Evolutionary conservation across 768 basidiomycete genomes (phyloP), one percentile per base, ranked within the genome.

Genomic region (Lactifluus rugatus): DNA sequence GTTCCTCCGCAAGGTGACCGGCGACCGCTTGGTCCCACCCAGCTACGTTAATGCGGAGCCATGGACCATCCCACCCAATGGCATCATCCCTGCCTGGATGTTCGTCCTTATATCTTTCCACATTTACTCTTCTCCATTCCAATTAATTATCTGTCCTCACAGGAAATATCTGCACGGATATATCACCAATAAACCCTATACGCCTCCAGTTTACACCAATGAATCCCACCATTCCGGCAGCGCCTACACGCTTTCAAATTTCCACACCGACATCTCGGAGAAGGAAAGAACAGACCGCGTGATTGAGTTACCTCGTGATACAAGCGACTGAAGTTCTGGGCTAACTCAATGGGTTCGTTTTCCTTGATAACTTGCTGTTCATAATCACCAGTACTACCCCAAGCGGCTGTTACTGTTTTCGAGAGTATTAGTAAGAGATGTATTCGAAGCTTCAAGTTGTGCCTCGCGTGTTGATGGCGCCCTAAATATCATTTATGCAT

Each of bases 61-160:
- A 50, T 90, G 87, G 87, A 73, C 78, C 10, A 71, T 88, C 14
- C 89, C 89, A 13, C 81, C 84, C 21, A 87, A 87, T 39, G 75
- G 83, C 16, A 77, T 91, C 31, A 63, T 84, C 19, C 88, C 88
- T 45, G 48, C 66, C 14, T 89, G 87, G 87, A 71, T 87, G 84
- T 83, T 32, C 52, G 62, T 52, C 13, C 50, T 44, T 26, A 6
- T 48, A 37, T 21, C 16, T 23, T 31, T 25, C 19, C n/a, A 11
- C 23, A 4, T 5, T 14, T 36, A 13, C 41, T 23, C 37, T 25
- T 19, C 31, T 16, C 45, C 34, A 8, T 26, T 21, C 26, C 36
- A 21, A 45, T 19, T 13, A 8, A 44, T 23, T 23, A 6, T 44
- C 28, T 21, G 10, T 32, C 16, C 2, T 49, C 10, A 31, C 19